A percentile compares a stretch with the other conserved stretches of the same genome.
These are phyloP conservation scores for Pisolithus albus DNA, from an alignment of 768 basidiomycete genomes.

Conservation along the genomic window DNA sequence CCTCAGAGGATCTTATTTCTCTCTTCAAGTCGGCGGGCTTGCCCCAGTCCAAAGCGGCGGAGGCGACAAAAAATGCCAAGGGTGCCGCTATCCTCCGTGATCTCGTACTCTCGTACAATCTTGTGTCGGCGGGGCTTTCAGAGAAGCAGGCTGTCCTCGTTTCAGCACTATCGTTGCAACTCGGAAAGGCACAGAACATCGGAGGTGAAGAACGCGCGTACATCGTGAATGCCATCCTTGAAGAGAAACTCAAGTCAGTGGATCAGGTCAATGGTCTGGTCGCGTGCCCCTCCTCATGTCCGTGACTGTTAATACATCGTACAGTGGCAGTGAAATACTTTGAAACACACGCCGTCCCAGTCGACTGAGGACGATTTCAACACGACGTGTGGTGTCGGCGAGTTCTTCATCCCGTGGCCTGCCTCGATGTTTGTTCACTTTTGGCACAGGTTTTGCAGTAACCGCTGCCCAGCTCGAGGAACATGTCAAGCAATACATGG, in stretches of 20 bases:
- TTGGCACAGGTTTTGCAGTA: slow-evolving; percentile 65
- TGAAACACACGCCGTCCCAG: slow-evolving; percentile 50
- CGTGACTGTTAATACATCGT: slow-evolving; percentile 2
- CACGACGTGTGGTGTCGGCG: slow-evolving; percentile 81
- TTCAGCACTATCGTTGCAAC: slow-evolving; percentile 55
- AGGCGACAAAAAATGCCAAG: slow-evolving; percentile 78
- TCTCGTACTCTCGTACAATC: slow-evolving; percentile 53
- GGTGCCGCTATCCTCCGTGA: slow-evolving; percentile 61
- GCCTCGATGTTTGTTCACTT: not conserved
- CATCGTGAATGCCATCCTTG: slow-evolving; percentile 61
- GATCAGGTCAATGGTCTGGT: slow-evolving; percentile 80
- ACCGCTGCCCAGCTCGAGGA: slow-evolving; percentile 54
- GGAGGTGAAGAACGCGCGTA: slow-evolving; percentile 51
- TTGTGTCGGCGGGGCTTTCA: slow-evolving; percentile 44
- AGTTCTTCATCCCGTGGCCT: slow-evolving; percentile 22
- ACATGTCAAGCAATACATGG: slow-evolving; percentile 52
- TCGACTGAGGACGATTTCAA: slow-evolving; percentile 70
- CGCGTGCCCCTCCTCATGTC: not conserved
- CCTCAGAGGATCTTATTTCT: slow-evolving; percentile 9
- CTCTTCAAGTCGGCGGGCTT: slow-evolving; percentile 78
- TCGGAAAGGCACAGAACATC: slow-evolving; percentile 48
- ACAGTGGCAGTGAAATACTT: slow-evolving; percentile 61
- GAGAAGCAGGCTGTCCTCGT: slow-evolving; percentile 74
- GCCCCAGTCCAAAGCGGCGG: slow-evolving; percentile 67
- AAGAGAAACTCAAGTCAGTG: slow-evolving; percentile 63